Base-by-base conservation (phyloP, 1,139 yeast genomes). In the Candida sp. region DNA sequence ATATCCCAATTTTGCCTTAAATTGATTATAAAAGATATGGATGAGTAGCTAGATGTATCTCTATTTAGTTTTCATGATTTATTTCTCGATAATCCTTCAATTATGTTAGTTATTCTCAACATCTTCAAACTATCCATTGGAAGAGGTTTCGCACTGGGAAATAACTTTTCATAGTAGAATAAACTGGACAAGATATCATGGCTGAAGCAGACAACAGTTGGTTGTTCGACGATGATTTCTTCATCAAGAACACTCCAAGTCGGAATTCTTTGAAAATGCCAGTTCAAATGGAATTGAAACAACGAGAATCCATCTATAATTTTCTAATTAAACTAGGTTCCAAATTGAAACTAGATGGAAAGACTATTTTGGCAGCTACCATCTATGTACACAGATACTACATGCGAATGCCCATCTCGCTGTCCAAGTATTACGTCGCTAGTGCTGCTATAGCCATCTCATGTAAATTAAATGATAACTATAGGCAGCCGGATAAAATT, bases 391-490 rank as follows among this genome's bases (percentile, higher is more conserved):
- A 70, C 45, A 54, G 78, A n/a, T 73, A 61, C 47, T 73, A 70
- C 49, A 68, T 70, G 75, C 51, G 75, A 36, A 49, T 64, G 47
- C 75, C 77, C 7, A 71, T 73, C 40, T 67, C 77, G 19, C 61
- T 70, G 8, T 73, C 77, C 40, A 73, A 73, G 48, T 73, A 73
- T 56, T 73, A 59, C 48, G 76, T 73, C 30, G 77, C 76, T 2
- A 63, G 70, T 49, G 77, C 77, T 4, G 78, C 78, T 2, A 49
- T 73, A 15, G 67, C 75, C 36, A 70, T 73, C 19, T 63, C 75
- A 15, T 66, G 75, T 49, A 73, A 73, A 53, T 58, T 73, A 33
- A 61, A 73, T 49, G 79, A 73, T 44, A 70, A 66, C 12, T 73
- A 71, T 48, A 49, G 78, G 34, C 70, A 64, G 22, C 77, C 77